Evolutionary conservation across 306 rosid genomes (phyloP).

Genomic region (Alnus rubra): DNA sequence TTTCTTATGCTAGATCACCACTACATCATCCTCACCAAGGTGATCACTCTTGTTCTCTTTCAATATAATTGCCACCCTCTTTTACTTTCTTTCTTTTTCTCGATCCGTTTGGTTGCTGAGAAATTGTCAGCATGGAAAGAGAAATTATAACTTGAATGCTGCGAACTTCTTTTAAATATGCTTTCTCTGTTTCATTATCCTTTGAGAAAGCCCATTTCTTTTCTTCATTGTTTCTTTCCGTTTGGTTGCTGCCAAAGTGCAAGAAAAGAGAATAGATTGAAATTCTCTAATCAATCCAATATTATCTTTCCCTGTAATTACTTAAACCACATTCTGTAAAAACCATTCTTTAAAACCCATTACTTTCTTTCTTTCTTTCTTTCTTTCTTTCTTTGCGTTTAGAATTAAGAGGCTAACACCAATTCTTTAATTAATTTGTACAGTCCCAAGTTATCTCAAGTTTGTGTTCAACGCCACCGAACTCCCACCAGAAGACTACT

Average conservation of each 20-base stretch:
- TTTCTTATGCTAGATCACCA: conserved; percentile 14
- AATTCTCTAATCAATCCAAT: background rate
- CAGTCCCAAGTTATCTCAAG: conserved; percentile 50
- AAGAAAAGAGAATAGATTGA: background rate
- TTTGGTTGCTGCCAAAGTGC: conserved; percentile 3
- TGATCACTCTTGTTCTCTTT: conserved; percentile 5
- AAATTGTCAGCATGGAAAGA: background rate
- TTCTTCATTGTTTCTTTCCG: background rate
- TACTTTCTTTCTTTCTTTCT: background rate
- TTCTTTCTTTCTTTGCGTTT: background rate
- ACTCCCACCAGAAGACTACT: conserved; percentile 68
- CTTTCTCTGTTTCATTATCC: background rate
- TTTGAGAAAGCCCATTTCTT: background rate
- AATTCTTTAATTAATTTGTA: too few species aligned
- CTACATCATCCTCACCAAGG: conserved; percentile 19
- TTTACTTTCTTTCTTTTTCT: background rate
- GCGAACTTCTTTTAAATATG: background rate
- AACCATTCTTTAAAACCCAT: background rate
- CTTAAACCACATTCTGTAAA: background rate
- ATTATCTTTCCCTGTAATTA: background rate
- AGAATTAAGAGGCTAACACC: too few species aligned
- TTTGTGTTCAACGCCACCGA: conserved; percentile 67
- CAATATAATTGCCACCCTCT: background rate
- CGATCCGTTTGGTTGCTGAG: background rate
- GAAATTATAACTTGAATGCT: too few species aligned